Evolutionary conservation across 441 rosid species (phyloP), one percentile per base, ranked within the genome.

Genomic region (Erodium moschatum): DNA sequence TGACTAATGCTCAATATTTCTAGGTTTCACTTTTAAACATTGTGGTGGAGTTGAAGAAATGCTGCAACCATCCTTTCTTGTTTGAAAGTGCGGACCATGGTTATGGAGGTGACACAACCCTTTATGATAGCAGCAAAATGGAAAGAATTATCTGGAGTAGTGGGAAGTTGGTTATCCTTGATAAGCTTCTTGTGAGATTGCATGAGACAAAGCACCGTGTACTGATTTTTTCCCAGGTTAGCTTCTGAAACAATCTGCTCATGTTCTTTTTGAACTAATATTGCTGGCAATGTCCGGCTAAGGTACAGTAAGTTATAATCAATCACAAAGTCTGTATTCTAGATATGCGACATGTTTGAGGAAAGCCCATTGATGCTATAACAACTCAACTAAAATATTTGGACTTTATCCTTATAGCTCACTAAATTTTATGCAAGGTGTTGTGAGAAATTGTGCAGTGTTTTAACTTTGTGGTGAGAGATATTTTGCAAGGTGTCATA

Each of bases 21-120:
- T 89, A 92, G 99, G 99, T 92, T 77, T 96, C 99, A 29, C 98
- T 96, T 79, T 74, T 96, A 77, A 96, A 96, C 83, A 96, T 96
- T 67, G 98, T 96, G 70, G 99, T 96, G 70, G 99, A 96, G 85
- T 74, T 96, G 88, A 96, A 96, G 91, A 96, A 96, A 75, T 96
- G 99, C 82, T 96, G 98, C 87, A 96, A 96, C 68, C 99, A 96
- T 72, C 99, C 99, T 50, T 96, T 96, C 84, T 82, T 96, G 78
- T 96, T 96, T 82, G 98, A 96, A 87, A 96, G 98, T 80, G 99
- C 99, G 9, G 99, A 92, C 81, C 97, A 96, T 85, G 99, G 99
- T 72, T 96, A 96, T 81, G 98, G 99, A 67, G 96, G 98, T 79
- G 86, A 87, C 67, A 70, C 69, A 48, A 79, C 84, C 78, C 71